Base-by-base conservation (phyloP, 2,329 filamentous ascomycete species). In the Aspergillus amoenus region DNA sequence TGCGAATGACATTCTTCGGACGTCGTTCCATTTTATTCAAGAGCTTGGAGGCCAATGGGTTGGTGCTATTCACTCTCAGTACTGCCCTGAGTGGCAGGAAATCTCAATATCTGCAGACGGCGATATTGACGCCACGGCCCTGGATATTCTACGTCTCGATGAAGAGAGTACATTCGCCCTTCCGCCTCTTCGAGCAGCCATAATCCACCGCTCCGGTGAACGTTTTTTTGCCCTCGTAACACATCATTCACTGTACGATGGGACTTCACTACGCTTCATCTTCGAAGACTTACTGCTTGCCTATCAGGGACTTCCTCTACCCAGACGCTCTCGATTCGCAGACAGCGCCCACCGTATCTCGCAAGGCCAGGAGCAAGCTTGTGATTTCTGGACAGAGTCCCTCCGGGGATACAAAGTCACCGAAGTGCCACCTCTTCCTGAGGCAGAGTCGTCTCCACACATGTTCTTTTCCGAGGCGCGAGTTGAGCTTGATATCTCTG, bases 241-340 rank as follows among this genome's bases (percentile, higher is more conserved):
- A 53, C 59, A 61, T 21, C 59, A 61, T 22, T 59, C 45, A 42
- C 59, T 61, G 21, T 61, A 61, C 24, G 59, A 61, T 46, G 59
- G 59, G 0, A 34, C 57, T 37, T 59, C 59, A 5, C 49, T 61
- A 18, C 57, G 50, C 24, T 45, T 59, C 2, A 34, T 59, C 13
- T 58, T 61, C 52, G 30, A 27, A 6, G 44, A 13, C 12, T 12
- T 59, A 12, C 40, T 54, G 24, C 27, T 46, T 21, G 8, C 32
- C 3, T 56, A 61, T 22, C 5, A 6, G 12, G 30, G 30, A 1
- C 8, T 17, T 9, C 15, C 5, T 5, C 2, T 27, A 18, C 24
- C n/a, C 0, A 11, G 3, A 2, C 8, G 11, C n/a, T 47, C 44
- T 17, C 27, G 8, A 4, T 47, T 47, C 5, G 30, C 27, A 4